These are phyloP conservation scores for Beta lomatogona DNA, from an alignment of 179 eudicot species.

Conservation along the genomic window DNA sequence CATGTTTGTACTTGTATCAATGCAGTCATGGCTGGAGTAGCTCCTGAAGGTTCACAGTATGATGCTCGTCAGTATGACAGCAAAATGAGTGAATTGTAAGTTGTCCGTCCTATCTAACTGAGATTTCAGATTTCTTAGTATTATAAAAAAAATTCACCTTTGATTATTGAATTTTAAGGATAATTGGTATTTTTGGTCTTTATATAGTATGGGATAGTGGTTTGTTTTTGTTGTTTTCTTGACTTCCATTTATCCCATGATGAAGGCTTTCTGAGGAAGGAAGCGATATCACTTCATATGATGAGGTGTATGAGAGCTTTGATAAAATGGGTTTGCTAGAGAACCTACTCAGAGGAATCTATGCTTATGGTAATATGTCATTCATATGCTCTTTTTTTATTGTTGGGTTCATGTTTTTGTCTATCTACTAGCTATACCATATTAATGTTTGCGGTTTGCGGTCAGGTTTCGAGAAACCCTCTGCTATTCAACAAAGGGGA, in stretches of 20 bases:
- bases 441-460: background rate
- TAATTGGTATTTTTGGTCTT: accelerated
- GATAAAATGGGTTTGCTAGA: slow-evolving; percentile 76
- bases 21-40: slow-evolving; percentile 42
- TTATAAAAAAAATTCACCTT: too few relatives aligned
- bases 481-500: slow-evolving; percentile 49
- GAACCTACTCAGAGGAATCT: slow-evolving; percentile 81
- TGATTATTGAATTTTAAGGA: too few relatives aligned
- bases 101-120: background rate
- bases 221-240: background rate
- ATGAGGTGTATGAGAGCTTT: slow-evolving; percentile 74
- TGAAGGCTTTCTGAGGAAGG: slow-evolving; percentile 53
- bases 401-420: background rate
- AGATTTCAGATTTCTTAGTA: background rate
- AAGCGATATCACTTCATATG: slow-evolving; percentile 62
- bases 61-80: slow-evolving; percentile 40
- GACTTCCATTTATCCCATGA: background rate
- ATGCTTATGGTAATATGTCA: slow-evolving; percentile 65
- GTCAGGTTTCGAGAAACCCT: slow-evolving; percentile 48
- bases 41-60: slow-evolving; percentile 42
- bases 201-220: background rate
- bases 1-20: background rate
- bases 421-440: background rate
- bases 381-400: too few relatives aligned
- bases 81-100: slow-evolving; percentile 49